These are phyloP conservation scores for Ziziphus jujuba DNA, from an alignment of 306 rosid species.

Conservation along the genomic window DNA sequence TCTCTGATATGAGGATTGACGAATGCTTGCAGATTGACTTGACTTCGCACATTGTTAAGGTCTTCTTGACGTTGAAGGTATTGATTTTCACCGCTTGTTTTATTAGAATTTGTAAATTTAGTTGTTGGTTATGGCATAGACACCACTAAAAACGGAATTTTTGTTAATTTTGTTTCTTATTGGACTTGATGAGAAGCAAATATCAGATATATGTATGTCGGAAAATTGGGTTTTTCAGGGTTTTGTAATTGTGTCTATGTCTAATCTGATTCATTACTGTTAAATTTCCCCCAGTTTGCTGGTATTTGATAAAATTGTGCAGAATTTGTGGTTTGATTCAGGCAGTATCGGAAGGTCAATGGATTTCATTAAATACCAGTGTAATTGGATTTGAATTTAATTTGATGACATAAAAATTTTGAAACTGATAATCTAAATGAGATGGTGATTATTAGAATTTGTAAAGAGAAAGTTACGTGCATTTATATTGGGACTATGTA, in stretches of 20 bases:
- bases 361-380: neutral
- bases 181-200: neutral
- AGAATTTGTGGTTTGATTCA: no score
- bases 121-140: neutral
- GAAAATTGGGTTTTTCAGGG: neutral
- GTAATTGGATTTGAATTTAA: neutral
- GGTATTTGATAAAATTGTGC: no score
- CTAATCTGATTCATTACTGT: neutral
- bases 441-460: neutral
- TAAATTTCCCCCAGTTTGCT: neutral
- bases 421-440: neutral
- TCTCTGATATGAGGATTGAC: constrained; percentile 28
- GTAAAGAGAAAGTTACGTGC: neutral
- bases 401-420: neutral
- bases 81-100: constrained; percentile 4
- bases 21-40: constrained; percentile 75
- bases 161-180: neutral
- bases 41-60: constrained; percentile 78
- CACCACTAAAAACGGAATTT: neutral
- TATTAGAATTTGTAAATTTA: neutral
- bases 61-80: constrained; percentile 91
- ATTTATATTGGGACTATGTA: neutral
- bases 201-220: neutral
- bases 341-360: neutral
- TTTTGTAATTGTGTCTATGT: neutral